Evolutionary conservation across 2,329 filamentous ascomycete genomes (phyloP), one percentile per base, ranked within the genome.

Genomic region (Sclerotinia sclerotiorum): DNA sequence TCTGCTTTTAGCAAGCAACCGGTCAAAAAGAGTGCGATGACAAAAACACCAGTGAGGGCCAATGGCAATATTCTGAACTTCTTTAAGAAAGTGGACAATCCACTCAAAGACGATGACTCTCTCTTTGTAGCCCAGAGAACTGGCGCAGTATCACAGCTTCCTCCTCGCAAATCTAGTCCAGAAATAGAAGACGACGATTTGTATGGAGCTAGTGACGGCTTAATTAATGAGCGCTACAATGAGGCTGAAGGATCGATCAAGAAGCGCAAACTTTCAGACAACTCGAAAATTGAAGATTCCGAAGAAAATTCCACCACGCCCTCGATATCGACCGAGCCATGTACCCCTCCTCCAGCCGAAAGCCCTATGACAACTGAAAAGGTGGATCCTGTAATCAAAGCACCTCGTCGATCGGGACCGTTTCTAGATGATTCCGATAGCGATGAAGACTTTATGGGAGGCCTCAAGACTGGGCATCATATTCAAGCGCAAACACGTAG

Each of bases 21-120:
- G 32, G 46, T 67, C 5, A 76, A 74, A 56, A 78, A 77, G 44
- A 64, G 65, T n/a, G 44, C 69, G 13, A 61, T 64, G 64, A 56
- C 67, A 21, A 77, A 74, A 55, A 68, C 72, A 17, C 69, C 72
- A 11, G 70, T 61, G 6, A 78, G 76, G 67, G 80, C 81, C 0
- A 92, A 91, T 73, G 82, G 83, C 8, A 92, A 88, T 71, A 92
- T 93, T 44, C 79, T 92, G 19, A 92, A 80, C 71, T 93, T 92
- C 78, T 93, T 93, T 76, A 88, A 90, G 75, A 93, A 92, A 75
- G 82, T 86, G 0, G 84, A 85, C 17, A 79, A 79, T 0, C 79
- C 74, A 15, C 35, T 77, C 65, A 80, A 84, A 68, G 83, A 89
- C 70, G 65, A 67, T 27, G 81, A 88, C 68, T 81, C 82, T 27